Conservation (phyloP, 2,329 filamentous ascomycete genomes). For the Clarireedia monteithiana region DNA sequence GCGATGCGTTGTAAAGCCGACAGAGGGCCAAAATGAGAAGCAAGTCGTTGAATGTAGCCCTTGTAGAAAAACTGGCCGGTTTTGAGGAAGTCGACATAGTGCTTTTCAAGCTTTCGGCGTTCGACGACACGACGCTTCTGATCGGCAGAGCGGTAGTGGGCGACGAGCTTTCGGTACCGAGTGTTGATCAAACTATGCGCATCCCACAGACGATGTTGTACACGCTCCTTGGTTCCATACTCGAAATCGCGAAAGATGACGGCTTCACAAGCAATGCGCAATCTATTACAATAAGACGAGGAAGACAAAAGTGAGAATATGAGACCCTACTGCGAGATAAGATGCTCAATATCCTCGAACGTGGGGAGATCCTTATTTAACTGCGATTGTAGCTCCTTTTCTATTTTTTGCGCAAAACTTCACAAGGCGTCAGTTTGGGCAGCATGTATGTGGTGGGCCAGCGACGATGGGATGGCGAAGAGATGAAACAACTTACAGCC, state of each 20-base stretch:
- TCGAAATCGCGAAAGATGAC: constrained; percentile 66
- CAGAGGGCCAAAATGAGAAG: constrained; percentile 43
- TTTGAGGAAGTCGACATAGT: constrained; percentile 80
- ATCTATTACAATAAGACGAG: constrained; percentile 14
- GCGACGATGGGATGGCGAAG: neutral
- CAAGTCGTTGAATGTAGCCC: constrained; percentile 72
- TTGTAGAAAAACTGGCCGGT: constrained; percentile 84
- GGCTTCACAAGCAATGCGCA: constrained; percentile 54
- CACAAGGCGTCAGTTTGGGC: constrained; percentile 13
- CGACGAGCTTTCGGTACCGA: constrained; percentile 65
- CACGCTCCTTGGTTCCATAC: constrained; percentile 52
- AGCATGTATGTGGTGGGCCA: neutral
- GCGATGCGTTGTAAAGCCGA: constrained; percentile 27
- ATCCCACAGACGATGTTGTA: constrained; percentile 70
- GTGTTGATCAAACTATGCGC: constrained; percentile 70
- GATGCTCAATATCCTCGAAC: constrained; percentile 38
- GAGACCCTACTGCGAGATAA: constrained; percentile 25
- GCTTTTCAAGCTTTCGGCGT: constrained; percentile 71
- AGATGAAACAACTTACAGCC: constrained; percentile 37
- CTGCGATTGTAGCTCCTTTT: constrained; percentile 40
- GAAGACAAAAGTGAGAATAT: neutral
- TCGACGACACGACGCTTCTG: constrained; percentile 45
- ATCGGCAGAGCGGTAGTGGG: constrained; percentile 41
- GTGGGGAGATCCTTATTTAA: constrained; percentile 39
- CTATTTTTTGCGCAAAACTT: constrained; percentile 37